Percentiles rank a stretch among this genome's conserved stretches.
Evolutionary conservation across 169 alveolate genomes (phyloP).

Genomic region (Plasmodium knowlesi): DNA sequence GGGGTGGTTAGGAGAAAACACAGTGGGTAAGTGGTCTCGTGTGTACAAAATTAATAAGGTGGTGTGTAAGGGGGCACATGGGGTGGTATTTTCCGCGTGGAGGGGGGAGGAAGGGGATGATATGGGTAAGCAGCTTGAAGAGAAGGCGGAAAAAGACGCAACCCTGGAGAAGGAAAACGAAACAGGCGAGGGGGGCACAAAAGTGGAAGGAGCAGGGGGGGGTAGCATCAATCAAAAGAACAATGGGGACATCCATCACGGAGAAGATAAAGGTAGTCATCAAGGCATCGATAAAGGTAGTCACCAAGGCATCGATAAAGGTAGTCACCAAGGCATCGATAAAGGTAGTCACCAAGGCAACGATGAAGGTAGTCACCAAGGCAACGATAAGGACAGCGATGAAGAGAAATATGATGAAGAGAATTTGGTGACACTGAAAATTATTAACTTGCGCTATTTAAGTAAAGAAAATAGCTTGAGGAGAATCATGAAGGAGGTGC

Average conservation of each 20-base stretch:
- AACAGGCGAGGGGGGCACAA: neutral
- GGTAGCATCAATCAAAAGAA: neutral
- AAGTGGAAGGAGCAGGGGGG: neutral
- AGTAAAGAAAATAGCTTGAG: conserved; percentile 20
- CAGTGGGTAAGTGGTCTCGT: conserved; percentile 37
- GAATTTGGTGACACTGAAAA: conserved; percentile 31
- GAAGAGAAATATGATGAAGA: conserved; percentile 24
- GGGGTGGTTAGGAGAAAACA: conserved; percentile 18
- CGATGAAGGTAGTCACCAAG: too few relatives aligned
- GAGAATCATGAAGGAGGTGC: conserved; percentile 64
- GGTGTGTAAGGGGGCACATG: conserved; percentile 64
- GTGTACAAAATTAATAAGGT: conserved; percentile 53
- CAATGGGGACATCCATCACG: neutral
- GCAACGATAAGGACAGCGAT: neutral
- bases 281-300: neutral
- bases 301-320: neutral
- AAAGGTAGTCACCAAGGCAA: too few relatives aligned
- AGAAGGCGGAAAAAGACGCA: neutral
- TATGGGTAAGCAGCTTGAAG: neutral
- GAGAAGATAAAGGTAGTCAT: neutral
- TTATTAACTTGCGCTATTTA: conserved; percentile 34
- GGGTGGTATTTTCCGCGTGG: conserved; percentile 68
- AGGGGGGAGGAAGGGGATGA: conserved; percentile 2
- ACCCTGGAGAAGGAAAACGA: neutral
- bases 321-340: neutral